phyloP scores from a whole-genome alignment of 2,329 filamentous ascomycete species.

The Pseudogymnoascus sp. region DNA sequence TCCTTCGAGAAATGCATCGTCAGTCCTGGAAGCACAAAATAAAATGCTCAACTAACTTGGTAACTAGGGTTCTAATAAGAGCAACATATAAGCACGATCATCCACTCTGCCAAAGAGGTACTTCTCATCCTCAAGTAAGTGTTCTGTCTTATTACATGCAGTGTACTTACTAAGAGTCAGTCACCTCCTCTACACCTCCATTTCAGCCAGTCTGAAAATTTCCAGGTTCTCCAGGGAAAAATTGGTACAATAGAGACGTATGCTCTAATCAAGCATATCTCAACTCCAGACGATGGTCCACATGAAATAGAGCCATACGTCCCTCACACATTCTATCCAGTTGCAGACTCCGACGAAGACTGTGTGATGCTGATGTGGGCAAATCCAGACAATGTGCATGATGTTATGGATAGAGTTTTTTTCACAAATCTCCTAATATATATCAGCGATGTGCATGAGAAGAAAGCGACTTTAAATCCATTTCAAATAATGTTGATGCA shows the following conservation, averaged over 20 bases:
- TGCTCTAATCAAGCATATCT: neutral
- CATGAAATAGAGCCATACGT: neutral
- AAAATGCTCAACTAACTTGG: neutral
- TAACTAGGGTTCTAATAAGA: conserved; percentile 2
- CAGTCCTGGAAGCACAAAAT: neutral
- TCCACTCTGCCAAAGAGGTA: neutral
- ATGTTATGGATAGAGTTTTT: neutral
- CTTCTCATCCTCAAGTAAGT: neutral
- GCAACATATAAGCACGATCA: conserved; percentile 2
- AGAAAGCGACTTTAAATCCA: neutral
- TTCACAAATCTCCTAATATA: conserved; percentile 1
- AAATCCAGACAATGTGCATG: neutral
- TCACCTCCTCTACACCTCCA: conserved; percentile 6
- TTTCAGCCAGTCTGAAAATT: neutral
- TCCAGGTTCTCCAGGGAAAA: neutral
- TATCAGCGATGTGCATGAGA: conserved; percentile 1
- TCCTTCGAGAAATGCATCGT: conserved; percentile 9
- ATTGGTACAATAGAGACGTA: neutral
- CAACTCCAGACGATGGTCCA: neutral
- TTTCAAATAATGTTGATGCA: neutral
- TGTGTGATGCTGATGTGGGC: neutral
- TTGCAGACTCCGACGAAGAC: neutral
- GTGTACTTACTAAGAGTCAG: neutral
- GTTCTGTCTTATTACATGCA: neutral
- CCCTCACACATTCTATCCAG: neutral